Evolutionary conservation across 176 grass and related monocot genomes (phyloP).

Genomic region (Pontederia crassipes): DNA sequence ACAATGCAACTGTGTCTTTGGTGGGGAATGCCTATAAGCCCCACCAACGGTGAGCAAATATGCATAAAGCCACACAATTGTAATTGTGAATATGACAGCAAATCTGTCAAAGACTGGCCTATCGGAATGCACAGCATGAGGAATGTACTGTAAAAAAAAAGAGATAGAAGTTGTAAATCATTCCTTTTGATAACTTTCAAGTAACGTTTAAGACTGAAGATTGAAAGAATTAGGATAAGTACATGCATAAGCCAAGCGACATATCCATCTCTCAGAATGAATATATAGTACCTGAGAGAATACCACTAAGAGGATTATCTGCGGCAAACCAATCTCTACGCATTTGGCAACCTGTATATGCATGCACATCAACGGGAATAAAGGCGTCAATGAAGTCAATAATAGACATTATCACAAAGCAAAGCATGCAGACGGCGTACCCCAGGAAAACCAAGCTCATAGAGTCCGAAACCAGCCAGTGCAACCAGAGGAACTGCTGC

Average conservation of each 20-base stretch:
- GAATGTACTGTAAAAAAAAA: conserved; percentile 44
- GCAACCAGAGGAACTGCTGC: conserved; percentile 77
- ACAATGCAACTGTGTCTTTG: conserved; percentile 80
- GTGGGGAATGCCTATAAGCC: conserved; percentile 51
- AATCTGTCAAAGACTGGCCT: conserved; percentile 53
- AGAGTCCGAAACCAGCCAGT: conserved; percentile 86
- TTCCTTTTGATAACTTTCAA: conserved; percentile 9
- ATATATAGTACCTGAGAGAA: conserved; percentile 56
- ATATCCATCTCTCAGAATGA: neutral
- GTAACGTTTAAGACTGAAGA: neutral
- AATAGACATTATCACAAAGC: neutral
- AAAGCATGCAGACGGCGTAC: conserved; percentile 25
- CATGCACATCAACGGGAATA: neutral
- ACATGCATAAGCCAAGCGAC: neutral
- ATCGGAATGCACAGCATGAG: conserved; percentile 36
- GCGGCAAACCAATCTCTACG: conserved; percentile 83
- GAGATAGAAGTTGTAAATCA: neutral
- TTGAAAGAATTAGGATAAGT: neutral
- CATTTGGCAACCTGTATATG: conserved; percentile 75
- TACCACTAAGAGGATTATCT: conserved; percentile 51
- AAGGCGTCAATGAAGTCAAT: neutral
- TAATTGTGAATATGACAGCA: conserved; percentile 59
- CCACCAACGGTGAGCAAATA: conserved; percentile 81
- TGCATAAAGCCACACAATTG: conserved; percentile 87
- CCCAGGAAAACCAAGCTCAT: conserved; percentile 93